These are phyloP conservation scores for Puccinellia tenuiflora DNA, from an alignment of 176 grass and related monocot species.

Conservation along the genomic window DNA sequence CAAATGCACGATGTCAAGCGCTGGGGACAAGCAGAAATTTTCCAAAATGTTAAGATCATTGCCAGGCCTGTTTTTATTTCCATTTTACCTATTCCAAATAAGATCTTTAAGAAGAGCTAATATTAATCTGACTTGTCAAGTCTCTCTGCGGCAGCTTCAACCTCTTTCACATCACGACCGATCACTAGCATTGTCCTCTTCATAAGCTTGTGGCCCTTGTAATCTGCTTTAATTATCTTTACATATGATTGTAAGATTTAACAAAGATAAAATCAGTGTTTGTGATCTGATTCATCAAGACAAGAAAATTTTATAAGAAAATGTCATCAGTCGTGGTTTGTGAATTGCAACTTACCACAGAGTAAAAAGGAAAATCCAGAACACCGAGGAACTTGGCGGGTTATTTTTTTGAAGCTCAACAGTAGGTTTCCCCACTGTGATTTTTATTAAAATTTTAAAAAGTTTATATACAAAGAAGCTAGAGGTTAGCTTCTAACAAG, in stretches of 20 bases:
- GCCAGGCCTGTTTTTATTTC: too few species aligned
- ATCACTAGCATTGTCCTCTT: not conserved
- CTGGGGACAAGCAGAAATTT: not conserved
- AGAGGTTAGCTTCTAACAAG: too few species aligned
- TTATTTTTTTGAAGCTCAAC: too few species aligned
- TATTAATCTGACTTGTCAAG: not conserved
- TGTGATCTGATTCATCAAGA: too few species aligned
- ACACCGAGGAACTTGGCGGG: too few species aligned
- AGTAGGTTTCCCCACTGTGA: too few species aligned
- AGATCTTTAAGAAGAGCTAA: too few species aligned
- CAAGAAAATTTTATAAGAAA: not conserved
- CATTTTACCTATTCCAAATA: too few species aligned
- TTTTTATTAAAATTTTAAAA: too few species aligned
- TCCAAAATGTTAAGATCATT: not conserved
- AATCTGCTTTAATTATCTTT: not conserved
- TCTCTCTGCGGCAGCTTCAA: not conserved
- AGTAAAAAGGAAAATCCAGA: too few species aligned
- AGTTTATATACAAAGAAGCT: too few species aligned
- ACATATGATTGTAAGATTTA: not conserved
- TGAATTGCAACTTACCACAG: not conserved
- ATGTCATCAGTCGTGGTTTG: not conserved
- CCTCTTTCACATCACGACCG: not conserved
- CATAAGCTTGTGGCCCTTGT: not conserved
- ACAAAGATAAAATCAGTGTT: too few species aligned
- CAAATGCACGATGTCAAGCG: not conserved